A percentile compares a stretch with the other conserved stretches of the same genome.
Conservation (phyloP, 2,329 filamentous ascomycete genomes). For the Piedraia hortae region DNA sequence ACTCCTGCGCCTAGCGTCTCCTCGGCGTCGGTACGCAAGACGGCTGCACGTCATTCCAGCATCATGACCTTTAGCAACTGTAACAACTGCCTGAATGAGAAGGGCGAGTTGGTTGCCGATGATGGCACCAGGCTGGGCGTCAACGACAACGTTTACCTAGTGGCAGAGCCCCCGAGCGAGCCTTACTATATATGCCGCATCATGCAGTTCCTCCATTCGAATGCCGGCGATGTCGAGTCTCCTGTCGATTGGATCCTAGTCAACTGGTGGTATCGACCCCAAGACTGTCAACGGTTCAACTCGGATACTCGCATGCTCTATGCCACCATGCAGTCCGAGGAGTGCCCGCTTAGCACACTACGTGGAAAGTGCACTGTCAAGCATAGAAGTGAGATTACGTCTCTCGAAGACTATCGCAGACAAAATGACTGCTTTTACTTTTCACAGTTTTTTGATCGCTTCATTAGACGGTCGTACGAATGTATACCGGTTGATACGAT, state of each 20-base stretch:
- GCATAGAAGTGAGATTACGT: constrained; percentile 63
- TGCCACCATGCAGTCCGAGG: constrained; percentile 96
- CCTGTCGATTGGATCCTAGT: constrained; percentile 70
- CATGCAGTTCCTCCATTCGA: constrained; percentile 82
- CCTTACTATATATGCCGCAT: constrained; percentile 93
- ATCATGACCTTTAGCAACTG: constrained; percentile 67
- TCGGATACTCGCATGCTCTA: constrained; percentile 78
- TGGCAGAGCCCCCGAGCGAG: constrained; percentile 91
- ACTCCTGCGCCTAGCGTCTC: constrained; percentile 6
- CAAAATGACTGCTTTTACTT: constrained; percentile 81
- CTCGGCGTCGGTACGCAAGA: constrained; percentile 6
- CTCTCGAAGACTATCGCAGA: constrained; percentile 62
- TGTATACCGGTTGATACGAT: constrained; percentile 77
- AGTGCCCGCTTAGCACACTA: constrained; percentile 70
- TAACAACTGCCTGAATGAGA: constrained; percentile 34
- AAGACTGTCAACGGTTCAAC: constrained; percentile 79
- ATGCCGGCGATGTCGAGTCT: constrained; percentile 38
- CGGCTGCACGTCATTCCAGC: constrained; percentile 35
- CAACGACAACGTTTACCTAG: constrained; percentile 82
- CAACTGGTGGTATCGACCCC: constrained; percentile 95
- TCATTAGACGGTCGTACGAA: constrained; percentile 94
- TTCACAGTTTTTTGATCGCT: constrained; percentile 90
- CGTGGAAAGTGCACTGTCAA: constrained; percentile 80
- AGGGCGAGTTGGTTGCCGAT: constrained; percentile 62
- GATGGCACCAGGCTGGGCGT: constrained; percentile 61